Evolutionary conservation across 306 rosid species (phyloP).

Genomic region (Trifolium repens): DNA sequence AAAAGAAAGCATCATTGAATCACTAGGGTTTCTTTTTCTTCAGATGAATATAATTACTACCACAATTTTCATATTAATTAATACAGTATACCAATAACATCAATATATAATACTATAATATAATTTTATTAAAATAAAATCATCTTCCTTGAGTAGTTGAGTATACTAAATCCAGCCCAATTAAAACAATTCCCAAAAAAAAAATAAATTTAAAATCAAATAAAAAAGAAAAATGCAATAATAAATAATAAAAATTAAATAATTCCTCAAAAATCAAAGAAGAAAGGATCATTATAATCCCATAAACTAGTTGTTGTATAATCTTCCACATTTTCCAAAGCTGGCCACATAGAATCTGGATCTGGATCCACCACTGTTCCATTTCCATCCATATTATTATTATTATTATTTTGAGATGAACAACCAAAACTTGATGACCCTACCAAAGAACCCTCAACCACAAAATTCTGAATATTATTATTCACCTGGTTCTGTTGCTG

Average conservation of each 20-base stretch:
- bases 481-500: background rate
- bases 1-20: constrained; percentile 5
- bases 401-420: constrained; percentile 30
- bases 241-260: background rate
- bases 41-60: background rate
- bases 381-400: constrained; percentile 25
- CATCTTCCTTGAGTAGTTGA: constrained; percentile 13
- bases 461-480: background rate
- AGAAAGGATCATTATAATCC: constrained; percentile 84
- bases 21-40: constrained; percentile 23
- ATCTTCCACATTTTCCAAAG: constrained; percentile 51
- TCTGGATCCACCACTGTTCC: constrained; percentile 50
- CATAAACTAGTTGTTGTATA: constrained; percentile 56
- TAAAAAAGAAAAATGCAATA: background rate
- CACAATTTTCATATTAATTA: background rate
- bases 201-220: background rate
- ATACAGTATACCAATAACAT: background rate
- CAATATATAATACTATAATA: background rate
- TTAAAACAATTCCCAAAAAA: background rate
- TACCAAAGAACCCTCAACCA: background rate
- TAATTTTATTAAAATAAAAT: background rate
- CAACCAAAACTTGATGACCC: background rate
- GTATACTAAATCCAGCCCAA: constrained; percentile 19
- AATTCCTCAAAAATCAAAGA: constrained; percentile 58
- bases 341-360: constrained; percentile 59